Base-by-base conservation (phyloP, 345 rosid genomes). In the Hibiscus mutabilis region DNA sequence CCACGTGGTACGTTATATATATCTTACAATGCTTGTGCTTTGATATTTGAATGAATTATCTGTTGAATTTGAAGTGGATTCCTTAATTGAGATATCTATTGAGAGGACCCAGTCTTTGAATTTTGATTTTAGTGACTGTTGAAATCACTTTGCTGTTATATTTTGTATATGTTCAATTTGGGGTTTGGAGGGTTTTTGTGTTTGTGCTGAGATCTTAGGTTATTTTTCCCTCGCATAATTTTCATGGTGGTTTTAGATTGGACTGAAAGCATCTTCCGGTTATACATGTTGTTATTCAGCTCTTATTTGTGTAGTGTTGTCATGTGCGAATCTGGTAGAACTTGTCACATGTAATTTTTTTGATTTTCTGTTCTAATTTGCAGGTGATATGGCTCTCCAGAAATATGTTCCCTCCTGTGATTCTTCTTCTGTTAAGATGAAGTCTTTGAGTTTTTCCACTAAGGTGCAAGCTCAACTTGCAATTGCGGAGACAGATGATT, bases 301-400 rank as follows among this genome's bases (percentile, higher is more conserved):
- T 56, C 22, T 22, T 22, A 13, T 33, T 21, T 40, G 1, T 37
- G 33, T 70, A 10, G 58, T 58, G 35, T 56, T 15, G 5, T 29
- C 22, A 0, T 22, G 6, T 53, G 37, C 24, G 3, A 40, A 21
- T 18, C 1, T 33, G 40, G 24, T 8, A 0, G 73, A 70, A 19
- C 40, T 56, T 14, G 12, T 52, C 7, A 6, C 22, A 15, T 19
- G 24, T 22, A 6, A 35, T 40, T 15, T 19, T 74, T 33, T 21
- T 59, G 37, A 75, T 16, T 25, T 7, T 52, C 3, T 60, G 18
- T 64, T 25, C 63, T 70, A 67, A 40, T 75, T 55, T 56, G 52
- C 77, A 83, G 80, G 76, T 70, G 52, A 92, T 56, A 95, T 89
- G 96, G 94, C 96, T 72, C 90, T 92, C 44, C 86, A 75, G 81